Evolutionary conservation across 1,284 basidiomycete species (phyloP).

Genomic region (Psilocybe mexicana): DNA sequence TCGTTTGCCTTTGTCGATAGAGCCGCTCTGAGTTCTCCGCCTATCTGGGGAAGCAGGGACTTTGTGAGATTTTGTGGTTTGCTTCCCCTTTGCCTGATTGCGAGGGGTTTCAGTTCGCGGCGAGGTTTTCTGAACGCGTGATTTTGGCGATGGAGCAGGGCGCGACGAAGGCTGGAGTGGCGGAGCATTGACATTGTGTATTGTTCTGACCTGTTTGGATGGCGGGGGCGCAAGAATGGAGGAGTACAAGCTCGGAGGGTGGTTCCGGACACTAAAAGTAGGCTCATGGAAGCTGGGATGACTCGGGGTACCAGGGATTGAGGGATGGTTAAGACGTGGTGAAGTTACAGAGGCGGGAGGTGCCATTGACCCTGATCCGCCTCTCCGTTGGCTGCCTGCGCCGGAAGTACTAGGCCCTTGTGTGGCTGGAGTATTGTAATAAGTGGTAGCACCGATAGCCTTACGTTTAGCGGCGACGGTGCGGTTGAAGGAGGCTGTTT

Average conservation of each 20-base stretch:
- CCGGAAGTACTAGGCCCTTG: constrained; percentile 40
- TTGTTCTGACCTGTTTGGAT: constrained; percentile 69
- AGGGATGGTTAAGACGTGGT: constrained; percentile 45
- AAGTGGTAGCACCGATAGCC: constrained; percentile 41
- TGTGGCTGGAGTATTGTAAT: constrained; percentile 51
- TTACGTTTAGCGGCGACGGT: constrained; percentile 60
- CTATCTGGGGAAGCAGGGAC: constrained; percentile 26
- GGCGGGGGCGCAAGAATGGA: constrained; percentile 76
- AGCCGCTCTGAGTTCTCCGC: constrained; percentile 39
- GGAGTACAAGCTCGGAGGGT: constrained; percentile 62
- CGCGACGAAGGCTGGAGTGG: constrained; percentile 57
- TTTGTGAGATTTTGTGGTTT: constrained; percentile 30
- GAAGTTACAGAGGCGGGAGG: constrained; percentile 45
- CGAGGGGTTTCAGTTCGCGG: constrained; percentile 40
- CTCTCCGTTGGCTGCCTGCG: constrained; percentile 33
- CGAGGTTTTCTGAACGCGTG: constrained; percentile 35
- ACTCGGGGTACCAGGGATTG: constrained; percentile 28
- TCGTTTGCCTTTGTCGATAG: constrained; percentile 51
- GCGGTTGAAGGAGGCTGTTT: constrained; percentile 45
- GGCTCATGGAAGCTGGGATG: constrained; percentile 30
- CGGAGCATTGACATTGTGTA: constrained; percentile 69
- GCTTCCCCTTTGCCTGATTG: constrained; percentile 34
- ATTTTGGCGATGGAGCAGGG: constrained; percentile 41
- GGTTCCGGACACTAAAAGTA: constrained; percentile 32
- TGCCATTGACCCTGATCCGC: constrained; percentile 46